These are phyloP conservation scores for Fragaria nilgerrensis DNA, from an alignment of 306 rosid genomes.

Conservation along the genomic window DNA sequence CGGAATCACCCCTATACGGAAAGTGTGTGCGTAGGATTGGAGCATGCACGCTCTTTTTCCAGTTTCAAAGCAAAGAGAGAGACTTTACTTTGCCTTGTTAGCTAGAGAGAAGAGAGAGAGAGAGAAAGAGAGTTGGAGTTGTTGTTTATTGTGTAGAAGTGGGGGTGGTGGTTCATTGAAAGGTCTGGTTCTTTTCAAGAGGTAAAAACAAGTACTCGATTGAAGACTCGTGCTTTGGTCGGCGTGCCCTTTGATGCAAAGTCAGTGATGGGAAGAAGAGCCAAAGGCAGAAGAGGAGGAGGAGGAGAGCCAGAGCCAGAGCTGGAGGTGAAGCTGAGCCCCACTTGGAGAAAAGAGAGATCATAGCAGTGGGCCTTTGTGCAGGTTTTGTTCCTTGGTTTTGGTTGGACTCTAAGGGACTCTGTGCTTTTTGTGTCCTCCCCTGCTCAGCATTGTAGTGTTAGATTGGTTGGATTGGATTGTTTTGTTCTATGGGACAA, in stretches of 20 bases:
- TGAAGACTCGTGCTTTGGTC: conserved; percentile 60
- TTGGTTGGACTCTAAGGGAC: conserved; percentile 23
- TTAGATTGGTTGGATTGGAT: conserved; percentile 23
- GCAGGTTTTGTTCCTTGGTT: conserved; percentile 69
- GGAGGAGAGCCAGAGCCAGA: background rate
- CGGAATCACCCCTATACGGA: conserved; percentile 41
- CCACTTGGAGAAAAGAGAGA: conserved; percentile 34
- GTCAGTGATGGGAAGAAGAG: conserved; percentile 27
- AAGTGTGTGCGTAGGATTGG: conserved; percentile 54
- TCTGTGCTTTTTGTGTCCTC: conserved; percentile 32
- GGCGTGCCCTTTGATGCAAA: conserved; percentile 75
- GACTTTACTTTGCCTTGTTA: background rate
- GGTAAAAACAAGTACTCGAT: conserved; percentile 46
- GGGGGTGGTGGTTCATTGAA: conserved; percentile 56
- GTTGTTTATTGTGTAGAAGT: conserved; percentile 25
- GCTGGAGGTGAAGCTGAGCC: conserved; percentile 20
- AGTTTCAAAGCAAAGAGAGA: conserved; percentile 24
- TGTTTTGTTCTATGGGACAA: conserved; percentile 28
- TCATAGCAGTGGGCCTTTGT: conserved; percentile 39
- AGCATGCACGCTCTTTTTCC: conserved; percentile 65
- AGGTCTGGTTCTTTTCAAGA: conserved; percentile 70
- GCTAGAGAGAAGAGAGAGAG: background rate
- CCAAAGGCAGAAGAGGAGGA: background rate
- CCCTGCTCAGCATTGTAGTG: background rate
- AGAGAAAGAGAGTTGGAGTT: background rate